A percentile compares a stretch with the other conserved stretches of the same genome.
These are phyloP conservation scores for Lentinula detonsa DNA, from an alignment of 768 basidiomycete species.

Conservation along the genomic window DNA sequence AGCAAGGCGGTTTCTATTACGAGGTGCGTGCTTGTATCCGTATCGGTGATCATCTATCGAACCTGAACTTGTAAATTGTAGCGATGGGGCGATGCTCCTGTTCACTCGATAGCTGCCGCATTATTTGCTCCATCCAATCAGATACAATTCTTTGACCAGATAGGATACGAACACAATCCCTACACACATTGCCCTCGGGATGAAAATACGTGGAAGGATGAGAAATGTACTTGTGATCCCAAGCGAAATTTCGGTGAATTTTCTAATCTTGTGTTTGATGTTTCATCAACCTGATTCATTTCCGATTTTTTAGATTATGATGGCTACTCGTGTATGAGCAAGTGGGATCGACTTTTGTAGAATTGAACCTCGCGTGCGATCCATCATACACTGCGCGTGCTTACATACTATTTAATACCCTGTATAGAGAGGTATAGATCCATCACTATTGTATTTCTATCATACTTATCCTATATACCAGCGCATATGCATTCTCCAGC, in stretches of 20 bases:
- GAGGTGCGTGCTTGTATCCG: conserved; percentile 39
- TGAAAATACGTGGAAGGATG: conserved; percentile 27
- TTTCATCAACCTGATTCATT: background rate
- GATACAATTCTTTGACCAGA: conserved; percentile 73
- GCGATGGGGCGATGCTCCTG: conserved; percentile 58
- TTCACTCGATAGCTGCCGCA: conserved; percentile 63
- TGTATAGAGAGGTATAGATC: background rate
- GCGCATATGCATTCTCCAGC: background rate
- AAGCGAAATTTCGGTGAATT: conserved; percentile 51
- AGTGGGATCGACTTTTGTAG: conserved; percentile 35
- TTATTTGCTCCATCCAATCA: conserved; percentile 51
- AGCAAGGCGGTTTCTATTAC: conserved; percentile 61
- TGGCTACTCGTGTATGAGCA: conserved; percentile 50
- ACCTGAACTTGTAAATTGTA: conserved; percentile 18
- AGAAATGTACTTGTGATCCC: conserved; percentile 45
- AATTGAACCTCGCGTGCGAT: no score
- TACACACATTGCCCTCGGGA: conserved; percentile 45
- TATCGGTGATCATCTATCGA: conserved; percentile 44
- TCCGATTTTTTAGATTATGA: conserved; percentile 37
- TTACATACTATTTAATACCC: background rate
- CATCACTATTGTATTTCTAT: background rate
- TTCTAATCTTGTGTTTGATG: background rate
- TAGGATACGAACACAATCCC: conserved; percentile 54
- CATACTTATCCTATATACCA: background rate
- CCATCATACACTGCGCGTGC: background rate